These are phyloP conservation scores for Cryptococcus maquisensis DNA, from an alignment of 1,284 basidiomycete species.

Conservation along the genomic window DNA sequence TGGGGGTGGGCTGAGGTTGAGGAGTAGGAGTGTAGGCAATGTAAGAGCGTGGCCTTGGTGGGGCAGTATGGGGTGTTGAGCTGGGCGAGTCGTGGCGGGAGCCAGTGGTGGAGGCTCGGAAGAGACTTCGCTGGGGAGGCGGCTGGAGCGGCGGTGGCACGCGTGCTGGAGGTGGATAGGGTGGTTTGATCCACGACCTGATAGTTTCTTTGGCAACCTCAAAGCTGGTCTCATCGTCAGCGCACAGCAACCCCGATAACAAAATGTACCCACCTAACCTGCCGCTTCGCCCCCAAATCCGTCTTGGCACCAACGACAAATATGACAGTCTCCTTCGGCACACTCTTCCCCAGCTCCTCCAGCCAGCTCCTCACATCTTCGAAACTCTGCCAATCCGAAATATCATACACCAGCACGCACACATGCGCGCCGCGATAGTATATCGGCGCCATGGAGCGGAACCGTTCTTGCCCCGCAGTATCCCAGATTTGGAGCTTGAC, in stretches of 20 bases:
- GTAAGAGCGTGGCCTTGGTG: constrained; percentile 19
- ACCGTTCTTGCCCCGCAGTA: constrained; percentile 96
- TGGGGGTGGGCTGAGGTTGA: background rate
- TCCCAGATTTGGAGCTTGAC: constrained; percentile 82
- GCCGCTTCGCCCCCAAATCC: constrained; percentile 33
- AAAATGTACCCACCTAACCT: constrained; percentile 31
- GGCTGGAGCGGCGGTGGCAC: constrained; percentile 15
- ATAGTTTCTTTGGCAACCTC: constrained; percentile 34
- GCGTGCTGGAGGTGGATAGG: constrained; percentile 1
- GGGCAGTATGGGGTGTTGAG: background rate
- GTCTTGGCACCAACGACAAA: constrained; percentile 47
- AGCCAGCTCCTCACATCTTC: constrained; percentile 90
- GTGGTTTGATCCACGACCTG: constrained; percentile 33
- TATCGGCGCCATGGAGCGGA: constrained; percentile 80
- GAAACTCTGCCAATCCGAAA: constrained; percentile 70
- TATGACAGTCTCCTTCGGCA: constrained; percentile 44
- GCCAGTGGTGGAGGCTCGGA: constrained; percentile 27
- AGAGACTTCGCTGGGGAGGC: constrained; percentile 22
- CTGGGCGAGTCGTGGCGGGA: constrained; percentile 8
- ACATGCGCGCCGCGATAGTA: constrained; percentile 56
- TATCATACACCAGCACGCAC: constrained; percentile 53
- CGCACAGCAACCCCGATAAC: background rate
- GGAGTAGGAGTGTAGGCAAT: constrained; percentile 13
- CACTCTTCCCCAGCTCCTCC: constrained; percentile 55
- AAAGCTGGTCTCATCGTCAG: constrained; percentile 18